Percentiles rank a stretch among this genome's conserved stretches.
Evolutionary conservation across 306 rosid genomes (phyloP).

Genomic region (Leucaena leucocephala): DNA sequence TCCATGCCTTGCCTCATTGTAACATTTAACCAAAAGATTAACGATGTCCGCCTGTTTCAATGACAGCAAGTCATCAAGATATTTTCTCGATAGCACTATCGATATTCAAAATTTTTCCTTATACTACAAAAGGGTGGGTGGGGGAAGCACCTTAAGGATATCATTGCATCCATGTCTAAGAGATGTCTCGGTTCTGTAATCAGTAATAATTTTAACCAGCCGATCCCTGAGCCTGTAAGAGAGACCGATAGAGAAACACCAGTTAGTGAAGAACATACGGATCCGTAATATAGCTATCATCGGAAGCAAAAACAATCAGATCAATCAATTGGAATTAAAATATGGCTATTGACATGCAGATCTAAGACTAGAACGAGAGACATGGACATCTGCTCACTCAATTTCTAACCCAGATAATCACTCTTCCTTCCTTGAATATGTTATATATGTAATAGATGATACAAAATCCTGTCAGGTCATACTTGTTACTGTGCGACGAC

Average conservation of each 20-base stretch:
- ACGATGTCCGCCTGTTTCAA: conserved; percentile 85
- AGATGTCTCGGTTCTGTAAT: conserved; percentile 98
- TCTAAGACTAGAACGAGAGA: neutral
- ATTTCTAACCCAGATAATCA: conserved; percentile 5
- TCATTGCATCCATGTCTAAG: conserved; percentile 97
- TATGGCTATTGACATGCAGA: neutral
- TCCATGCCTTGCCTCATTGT: conserved; percentile 96
- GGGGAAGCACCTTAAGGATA: conserved; percentile 77
- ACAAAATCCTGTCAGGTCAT: conserved; percentile 26
- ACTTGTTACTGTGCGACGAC: neutral
- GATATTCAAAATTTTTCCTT: conserved; percentile 23
- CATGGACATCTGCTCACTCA: neutral
- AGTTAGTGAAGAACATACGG: conserved; percentile 20
- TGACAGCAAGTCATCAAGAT: conserved; percentile 37
- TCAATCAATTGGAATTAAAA: conserved; percentile 2
- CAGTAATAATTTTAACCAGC: conserved; percentile 88
- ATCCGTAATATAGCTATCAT: conserved; percentile 22
- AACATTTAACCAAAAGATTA: conserved; percentile 80
- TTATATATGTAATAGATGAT: conserved; percentile 25
- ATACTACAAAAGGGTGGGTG: neutral
- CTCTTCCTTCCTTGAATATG: neutral
- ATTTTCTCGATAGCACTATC: neutral
- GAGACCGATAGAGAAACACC: conserved; percentile 23
- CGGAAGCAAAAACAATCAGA: conserved; percentile 5
- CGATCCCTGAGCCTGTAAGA: conserved; percentile 88